Evolutionary conservation across 371 early-diverging fungal species (phyloP).

Genomic region (Phascolomyces articulosus): DNA sequence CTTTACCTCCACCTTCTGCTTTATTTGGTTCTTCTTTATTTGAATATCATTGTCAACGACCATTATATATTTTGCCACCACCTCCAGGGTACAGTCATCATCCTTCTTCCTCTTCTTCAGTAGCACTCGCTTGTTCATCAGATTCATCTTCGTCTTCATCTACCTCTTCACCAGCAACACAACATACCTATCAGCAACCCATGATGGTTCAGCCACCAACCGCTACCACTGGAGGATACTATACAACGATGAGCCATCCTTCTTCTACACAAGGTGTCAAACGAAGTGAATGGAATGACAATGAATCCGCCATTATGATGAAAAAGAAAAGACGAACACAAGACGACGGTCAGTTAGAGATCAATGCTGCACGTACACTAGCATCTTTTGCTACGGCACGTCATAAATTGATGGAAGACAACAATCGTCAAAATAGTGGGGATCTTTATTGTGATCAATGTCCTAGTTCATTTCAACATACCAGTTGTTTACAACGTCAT

Average conservation of each 20-base stretch:
- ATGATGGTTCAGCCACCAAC: not conserved
- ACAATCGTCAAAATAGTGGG: conserved; percentile 12
- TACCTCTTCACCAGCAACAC: conserved; percentile 2
- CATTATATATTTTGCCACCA: conserved; percentile 43
- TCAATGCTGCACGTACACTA: conserved; percentile 45
- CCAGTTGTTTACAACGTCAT: conserved; percentile 43
- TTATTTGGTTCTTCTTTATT: conserved; percentile 17
- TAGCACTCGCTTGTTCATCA: too few relatives aligned
- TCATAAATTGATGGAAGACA: too few relatives aligned
- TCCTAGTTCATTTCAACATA: conserved; percentile 31
- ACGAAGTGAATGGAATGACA: conserved; percentile 8
- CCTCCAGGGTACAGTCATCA: conserved; percentile 40
- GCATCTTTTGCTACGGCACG: conserved; percentile 41
- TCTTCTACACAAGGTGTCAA: conserved; percentile 1
- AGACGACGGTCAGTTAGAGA: conserved; percentile 30
- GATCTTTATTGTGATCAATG: conserved; percentile 38
- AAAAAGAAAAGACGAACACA: conserved; percentile 2
- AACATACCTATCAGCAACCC: conserved; percentile 12
- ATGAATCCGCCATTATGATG: not conserved
- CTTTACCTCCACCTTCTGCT: conserved; percentile 37
- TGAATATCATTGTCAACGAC: conserved; percentile 18
- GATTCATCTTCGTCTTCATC: conserved; percentile 11
- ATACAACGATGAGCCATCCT: not conserved
- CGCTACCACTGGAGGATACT: too few relatives aligned
- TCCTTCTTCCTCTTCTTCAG: too few relatives aligned